phyloP scores from a whole-genome alignment of 306 rosid genomes.

The Macrotyloma uniflorum region DNA sequence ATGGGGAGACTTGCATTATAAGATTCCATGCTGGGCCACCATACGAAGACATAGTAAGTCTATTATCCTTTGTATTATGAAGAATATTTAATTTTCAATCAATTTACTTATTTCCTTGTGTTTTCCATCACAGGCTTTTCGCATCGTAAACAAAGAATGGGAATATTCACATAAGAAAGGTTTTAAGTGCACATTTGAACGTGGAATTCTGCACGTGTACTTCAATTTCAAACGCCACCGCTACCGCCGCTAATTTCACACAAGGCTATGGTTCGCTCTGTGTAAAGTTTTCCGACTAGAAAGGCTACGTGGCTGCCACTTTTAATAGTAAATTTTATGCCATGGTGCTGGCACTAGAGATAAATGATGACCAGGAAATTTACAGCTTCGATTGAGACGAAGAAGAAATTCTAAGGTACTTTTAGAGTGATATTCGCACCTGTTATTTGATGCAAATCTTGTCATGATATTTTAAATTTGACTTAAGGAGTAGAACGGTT shows the following conservation, averaged over 20 bases:
- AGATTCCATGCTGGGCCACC: conserved; percentile 99
- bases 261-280: conserved; percentile 17
- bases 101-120: conserved; percentile 11
- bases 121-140: conserved; percentile 73
- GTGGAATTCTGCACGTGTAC: conserved; percentile 91
- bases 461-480: not conserved
- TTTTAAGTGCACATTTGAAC: conserved; percentile 91
- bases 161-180: conserved; percentile 96
- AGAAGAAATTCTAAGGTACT: conserved; percentile 4
- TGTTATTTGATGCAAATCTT: conserved; percentile 3
- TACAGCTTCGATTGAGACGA: not conserved
- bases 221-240: conserved; percentile 94
- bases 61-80: conserved; percentile 22
- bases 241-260: conserved; percentile 66
- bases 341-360: conserved; percentile 8
- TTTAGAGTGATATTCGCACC: not conserved
- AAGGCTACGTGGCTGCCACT: conserved; percentile 13
- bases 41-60: conserved; percentile 88
- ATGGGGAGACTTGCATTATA: conserved; percentile 90
- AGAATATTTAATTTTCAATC: conserved; percentile 1
- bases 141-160: conserved; percentile 96
- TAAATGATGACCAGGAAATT: not conserved
- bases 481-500: not conserved
- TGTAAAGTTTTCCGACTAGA: not conserved
- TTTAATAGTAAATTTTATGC: not conserved